These are phyloP conservation scores for Chlamydomonas asymmetrica DNA, from an alignment of 139 green algal genomes.

Conservation along the genomic window DNA sequence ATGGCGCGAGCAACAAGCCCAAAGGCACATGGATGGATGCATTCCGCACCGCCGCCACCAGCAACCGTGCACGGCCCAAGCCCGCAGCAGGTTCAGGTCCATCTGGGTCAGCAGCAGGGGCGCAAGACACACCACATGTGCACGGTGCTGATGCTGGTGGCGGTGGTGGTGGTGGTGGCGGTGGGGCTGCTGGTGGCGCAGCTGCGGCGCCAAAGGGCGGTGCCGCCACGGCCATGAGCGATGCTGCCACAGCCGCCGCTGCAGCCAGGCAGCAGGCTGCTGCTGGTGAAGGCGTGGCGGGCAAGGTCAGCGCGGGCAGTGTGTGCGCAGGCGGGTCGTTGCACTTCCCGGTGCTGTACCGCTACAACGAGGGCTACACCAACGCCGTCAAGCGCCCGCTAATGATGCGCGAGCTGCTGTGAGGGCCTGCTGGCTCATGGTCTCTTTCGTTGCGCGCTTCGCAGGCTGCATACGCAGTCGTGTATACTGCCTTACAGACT, in stretches of 20 bases:
- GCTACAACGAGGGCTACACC: slow-evolving; percentile 93
- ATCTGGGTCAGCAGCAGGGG: not conserved
- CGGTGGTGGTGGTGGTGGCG: not conserved
- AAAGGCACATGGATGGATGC: slow-evolving; percentile 49
- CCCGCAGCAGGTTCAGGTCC: not conserved
- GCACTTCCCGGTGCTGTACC: slow-evolving; percentile 72
- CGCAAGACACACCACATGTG: too few relatives aligned
- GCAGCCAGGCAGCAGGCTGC: too few relatives aligned
- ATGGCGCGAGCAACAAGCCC: not conserved
- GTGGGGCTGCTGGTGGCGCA: not conserved
- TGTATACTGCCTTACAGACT: too few relatives aligned
- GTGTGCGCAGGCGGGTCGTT: slow-evolving; percentile 2
- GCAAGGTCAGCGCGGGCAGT: not conserved
- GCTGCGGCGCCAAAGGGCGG: not conserved
- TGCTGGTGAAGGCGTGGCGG: not conserved
- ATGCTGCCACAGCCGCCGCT: too few relatives aligned
- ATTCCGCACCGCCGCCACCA: too few relatives aligned
- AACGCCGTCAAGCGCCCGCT: slow-evolving; percentile 90
- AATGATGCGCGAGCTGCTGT: slow-evolving; percentile 76
- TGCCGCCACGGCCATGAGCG: too few relatives aligned
- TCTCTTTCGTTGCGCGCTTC: too few relatives aligned
- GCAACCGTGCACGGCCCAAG: slow-evolving; percentile 11
- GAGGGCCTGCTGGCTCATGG: too few relatives aligned
- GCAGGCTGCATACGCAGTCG: too few relatives aligned
- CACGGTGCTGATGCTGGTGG: not conserved